Evolutionary conservation across 805 yeast species (phyloP).

Genomic region (Saturnispora silvae): DNA sequence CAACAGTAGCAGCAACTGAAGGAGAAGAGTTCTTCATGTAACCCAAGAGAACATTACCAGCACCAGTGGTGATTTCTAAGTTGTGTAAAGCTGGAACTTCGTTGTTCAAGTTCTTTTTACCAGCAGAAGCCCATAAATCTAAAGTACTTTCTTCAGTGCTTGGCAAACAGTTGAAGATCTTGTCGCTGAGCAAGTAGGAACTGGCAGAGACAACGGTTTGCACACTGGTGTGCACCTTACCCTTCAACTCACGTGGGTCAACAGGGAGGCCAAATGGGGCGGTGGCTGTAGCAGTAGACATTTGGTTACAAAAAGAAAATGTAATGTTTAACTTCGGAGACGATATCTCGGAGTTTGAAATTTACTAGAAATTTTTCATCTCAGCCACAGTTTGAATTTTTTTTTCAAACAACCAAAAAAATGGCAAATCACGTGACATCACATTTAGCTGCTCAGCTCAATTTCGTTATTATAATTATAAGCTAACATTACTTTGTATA

Average conservation of each 20-base stretch:
- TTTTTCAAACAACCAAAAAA: no score
- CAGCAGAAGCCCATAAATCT: conserved; percentile 52
- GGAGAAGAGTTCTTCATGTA: conserved; percentile 32
- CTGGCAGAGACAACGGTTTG: conserved; percentile 44
- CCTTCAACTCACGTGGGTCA: conserved; percentile 42
- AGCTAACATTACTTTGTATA: no score
- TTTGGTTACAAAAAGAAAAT: conserved; percentile 13
- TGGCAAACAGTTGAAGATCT: conserved; percentile 49
- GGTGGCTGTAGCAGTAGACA: conserved; percentile 28
- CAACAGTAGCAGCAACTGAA: conserved; percentile 34
- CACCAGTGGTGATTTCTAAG: conserved; percentile 73
- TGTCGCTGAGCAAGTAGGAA: conserved; percentile 38
- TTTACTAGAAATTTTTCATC: not conserved
- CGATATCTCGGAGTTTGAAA: conserved; percentile 5
- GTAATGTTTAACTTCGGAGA: not conserved
- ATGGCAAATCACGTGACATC: conserved; percentile 1
- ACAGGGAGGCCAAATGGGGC: conserved; percentile 55
- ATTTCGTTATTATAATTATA: no score
- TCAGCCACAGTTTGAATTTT: conserved; percentile 6
- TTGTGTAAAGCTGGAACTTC: conserved; percentile 51
- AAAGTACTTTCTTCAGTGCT: conserved; percentile 37
- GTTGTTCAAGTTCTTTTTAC: conserved; percentile 41
- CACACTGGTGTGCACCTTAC: conserved; percentile 43
- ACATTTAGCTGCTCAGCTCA: not conserved
- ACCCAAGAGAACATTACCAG: conserved; percentile 71